Conservation (phyloP, 495 filamentous ascomycete species). For the Aspergillus cavernicola region DNA sequence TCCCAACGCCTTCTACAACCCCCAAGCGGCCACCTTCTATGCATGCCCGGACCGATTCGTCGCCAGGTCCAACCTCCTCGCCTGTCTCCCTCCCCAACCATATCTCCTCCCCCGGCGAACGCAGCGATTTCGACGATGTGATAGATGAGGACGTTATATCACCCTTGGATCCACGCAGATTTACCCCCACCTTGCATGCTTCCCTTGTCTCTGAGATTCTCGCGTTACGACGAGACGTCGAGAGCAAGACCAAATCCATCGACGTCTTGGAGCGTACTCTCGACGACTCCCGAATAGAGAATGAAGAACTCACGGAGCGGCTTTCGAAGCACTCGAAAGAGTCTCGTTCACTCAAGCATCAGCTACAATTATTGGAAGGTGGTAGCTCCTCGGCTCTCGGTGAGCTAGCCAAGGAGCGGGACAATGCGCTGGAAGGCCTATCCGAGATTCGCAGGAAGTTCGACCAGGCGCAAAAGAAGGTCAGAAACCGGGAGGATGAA, state of each 20-base stretch:
- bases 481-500: slow-evolving; percentile 80
- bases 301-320: slow-evolving; percentile 60
- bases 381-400: slow-evolving; percentile 80
- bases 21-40: slow-evolving; percentile 60
- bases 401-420: slow-evolving; percentile 79
- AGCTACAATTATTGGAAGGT: slow-evolving; percentile 80
- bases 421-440: slow-evolving; percentile 72
- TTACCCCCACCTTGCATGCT: slow-evolving; percentile 93
- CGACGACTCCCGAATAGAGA: slow-evolving; percentile 66
- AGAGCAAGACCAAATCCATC: slow-evolving; percentile 79
- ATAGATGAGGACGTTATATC: slow-evolving; percentile 69
- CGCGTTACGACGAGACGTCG: slow-evolving; percentile 78
- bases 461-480: slow-evolving; percentile 71
- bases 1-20: slow-evolving; percentile 66
- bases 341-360: slow-evolving; percentile 73
- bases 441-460: slow-evolving; percentile 74
- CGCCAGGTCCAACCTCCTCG: slow-evolving; percentile 61
- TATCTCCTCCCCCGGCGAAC: slow-evolving; percentile 39
- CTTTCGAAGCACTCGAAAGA: slow-evolving; percentile 66
- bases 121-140: slow-evolving; percentile 52
- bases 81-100: slow-evolving; percentile 54
- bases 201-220: slow-evolving; percentile 94
- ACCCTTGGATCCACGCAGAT: slow-evolving; percentile 80
- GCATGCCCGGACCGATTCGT: slow-evolving; percentile 54
- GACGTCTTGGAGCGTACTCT: slow-evolving; percentile 76